Evolutionary conservation across 257 asterid genomes (phyloP).

Genomic region (Ajuga chamaepitys): DNA sequence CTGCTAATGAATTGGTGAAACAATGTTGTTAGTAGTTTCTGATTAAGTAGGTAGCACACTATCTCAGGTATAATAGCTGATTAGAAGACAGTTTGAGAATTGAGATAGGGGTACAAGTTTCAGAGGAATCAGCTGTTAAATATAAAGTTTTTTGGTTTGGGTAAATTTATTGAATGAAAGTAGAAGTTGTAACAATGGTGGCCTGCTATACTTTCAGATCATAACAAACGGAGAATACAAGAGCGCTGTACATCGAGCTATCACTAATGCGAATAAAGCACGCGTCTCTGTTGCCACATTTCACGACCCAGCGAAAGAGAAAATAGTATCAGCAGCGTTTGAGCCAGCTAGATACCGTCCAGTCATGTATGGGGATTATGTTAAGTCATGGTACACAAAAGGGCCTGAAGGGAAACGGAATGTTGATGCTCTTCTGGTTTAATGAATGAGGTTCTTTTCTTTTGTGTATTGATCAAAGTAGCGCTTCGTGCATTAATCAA

Average conservation of each 20-base stretch:
- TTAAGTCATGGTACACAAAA: constrained; percentile 77
- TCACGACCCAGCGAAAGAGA: constrained; percentile 77
- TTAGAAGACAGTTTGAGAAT: not conserved
- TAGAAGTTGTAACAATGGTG: not conserved
- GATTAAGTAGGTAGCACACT: not conserved
- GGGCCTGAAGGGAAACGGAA: constrained; percentile 88
- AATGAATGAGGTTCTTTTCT: no score
- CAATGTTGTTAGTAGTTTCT: not conserved
- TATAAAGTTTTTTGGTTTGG: no score
- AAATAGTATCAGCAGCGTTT: constrained; percentile 44
- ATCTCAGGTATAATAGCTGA: not conserved
- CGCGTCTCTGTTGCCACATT: constrained; percentile 86
- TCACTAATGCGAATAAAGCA: constrained; percentile 53
- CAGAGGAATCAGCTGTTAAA: not conserved
- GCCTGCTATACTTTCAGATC: constrained; percentile 33
- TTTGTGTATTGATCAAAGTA: no score
- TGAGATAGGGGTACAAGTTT: not conserved
- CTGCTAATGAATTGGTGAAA: not conserved
- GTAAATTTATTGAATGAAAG: no score
- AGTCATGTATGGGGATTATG: constrained; percentile 67
- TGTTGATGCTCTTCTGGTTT: constrained; percentile 63
- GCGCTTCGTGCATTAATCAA: no score
- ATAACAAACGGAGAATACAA: constrained; percentile 71
- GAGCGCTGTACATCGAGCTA: constrained; percentile 77
- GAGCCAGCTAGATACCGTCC: constrained; percentile 54